phyloP scores from a whole-genome alignment of 176 grass and related monocot species.

The Zizania latifolia region DNA sequence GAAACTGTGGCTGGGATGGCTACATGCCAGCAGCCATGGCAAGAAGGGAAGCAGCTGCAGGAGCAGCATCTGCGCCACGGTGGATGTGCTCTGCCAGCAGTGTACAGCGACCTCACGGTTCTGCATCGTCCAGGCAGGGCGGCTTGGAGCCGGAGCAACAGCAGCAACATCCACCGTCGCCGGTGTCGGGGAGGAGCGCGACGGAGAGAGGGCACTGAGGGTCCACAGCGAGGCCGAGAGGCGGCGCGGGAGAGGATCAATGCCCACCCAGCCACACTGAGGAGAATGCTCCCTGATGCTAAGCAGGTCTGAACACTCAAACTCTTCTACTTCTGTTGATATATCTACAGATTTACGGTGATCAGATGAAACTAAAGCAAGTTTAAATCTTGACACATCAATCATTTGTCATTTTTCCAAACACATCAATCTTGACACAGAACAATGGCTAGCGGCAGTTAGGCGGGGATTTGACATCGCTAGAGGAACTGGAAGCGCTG shows the following conservation, averaged over 20 bases:
- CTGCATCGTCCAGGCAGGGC: background rate
- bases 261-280: slow-evolving; percentile 53
- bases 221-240: slow-evolving; percentile 73
- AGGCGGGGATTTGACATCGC: too few species aligned
- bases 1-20: background rate
- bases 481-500: too few species aligned
- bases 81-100: background rate
- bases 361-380: too few species aligned
- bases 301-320: slow-evolving; percentile 53
- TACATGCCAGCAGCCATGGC: background rate
- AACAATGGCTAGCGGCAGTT: too few species aligned
- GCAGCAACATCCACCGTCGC: background rate
- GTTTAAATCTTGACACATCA: too few species aligned
- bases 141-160: background rate
- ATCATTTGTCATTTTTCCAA: too few species aligned
- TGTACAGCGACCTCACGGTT: slow-evolving; percentile 1
- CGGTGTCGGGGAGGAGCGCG: background rate
- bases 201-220: slow-evolving; percentile 39
- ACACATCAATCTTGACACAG: too few species aligned
- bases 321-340: background rate
- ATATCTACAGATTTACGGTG: background rate
- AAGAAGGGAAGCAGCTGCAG: background rate
- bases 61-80: background rate
- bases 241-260: slow-evolving; percentile 82
- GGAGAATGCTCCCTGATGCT: slow-evolving; percentile 65